phyloP scores from a whole-genome alignment of 345 rosid genomes.

The Rhodamnia rubescens region DNA sequence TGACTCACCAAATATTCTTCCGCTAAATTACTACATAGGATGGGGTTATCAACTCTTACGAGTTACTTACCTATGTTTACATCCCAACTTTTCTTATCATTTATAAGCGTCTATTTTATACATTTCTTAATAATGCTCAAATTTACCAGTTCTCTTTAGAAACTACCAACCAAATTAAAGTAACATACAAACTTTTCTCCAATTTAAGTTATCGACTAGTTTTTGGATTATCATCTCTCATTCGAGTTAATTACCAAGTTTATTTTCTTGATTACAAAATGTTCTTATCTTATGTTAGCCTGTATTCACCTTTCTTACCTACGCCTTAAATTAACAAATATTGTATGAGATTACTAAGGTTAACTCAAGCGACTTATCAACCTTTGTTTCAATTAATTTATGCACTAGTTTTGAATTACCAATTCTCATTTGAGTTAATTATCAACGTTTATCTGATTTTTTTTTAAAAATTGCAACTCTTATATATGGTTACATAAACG shows the following conservation, averaged over 20 bases:
- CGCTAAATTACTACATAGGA: background rate
- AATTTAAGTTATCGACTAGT: background rate
- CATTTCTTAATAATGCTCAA: background rate
- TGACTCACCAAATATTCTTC: background rate
- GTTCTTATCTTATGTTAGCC: background rate
- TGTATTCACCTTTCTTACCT: background rate
- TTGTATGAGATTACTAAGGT: background rate
- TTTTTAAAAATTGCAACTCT: background rate
- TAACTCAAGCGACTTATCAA: background rate
- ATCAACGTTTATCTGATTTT: background rate
- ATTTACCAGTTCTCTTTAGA: background rate
- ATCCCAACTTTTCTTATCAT: background rate
- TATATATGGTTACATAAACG: background rate
- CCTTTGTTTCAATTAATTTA: background rate
- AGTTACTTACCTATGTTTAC: background rate
- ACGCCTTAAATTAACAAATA: background rate
- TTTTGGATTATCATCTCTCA: background rate
- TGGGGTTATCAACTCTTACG: background rate
- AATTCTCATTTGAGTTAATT: background rate
- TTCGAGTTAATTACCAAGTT: background rate
- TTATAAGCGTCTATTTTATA: background rate
- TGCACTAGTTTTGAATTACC: background rate
- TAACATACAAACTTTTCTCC: background rate
- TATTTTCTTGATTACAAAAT: background rate
- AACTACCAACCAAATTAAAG: too few species aligned